Conservation (phyloP, 2,329 filamentous ascomycete species). For the Thielaviopsis populi region DNA sequence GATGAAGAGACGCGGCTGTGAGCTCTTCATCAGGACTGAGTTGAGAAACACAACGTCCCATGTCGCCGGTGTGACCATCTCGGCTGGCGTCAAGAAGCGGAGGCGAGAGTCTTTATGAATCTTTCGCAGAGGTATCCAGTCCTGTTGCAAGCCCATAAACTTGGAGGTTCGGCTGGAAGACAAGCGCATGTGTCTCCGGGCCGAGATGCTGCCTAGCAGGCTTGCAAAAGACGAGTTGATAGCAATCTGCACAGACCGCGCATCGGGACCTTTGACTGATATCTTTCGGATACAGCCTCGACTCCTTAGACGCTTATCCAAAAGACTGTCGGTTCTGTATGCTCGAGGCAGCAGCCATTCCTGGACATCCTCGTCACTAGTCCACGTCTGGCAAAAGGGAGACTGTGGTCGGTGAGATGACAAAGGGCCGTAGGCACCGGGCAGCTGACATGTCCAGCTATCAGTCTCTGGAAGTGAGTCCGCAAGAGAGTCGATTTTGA, state of each 20-base stretch:
- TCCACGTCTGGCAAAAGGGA: slow-evolving; percentile 34
- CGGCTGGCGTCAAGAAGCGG: slow-evolving; percentile 52
- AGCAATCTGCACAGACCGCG: slow-evolving; percentile 50
- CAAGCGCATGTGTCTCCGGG: slow-evolving; percentile 3
- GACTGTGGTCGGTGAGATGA: slow-evolving; percentile 32
- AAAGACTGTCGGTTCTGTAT: slow-evolving; percentile 44
- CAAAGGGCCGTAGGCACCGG: slow-evolving; percentile 30
- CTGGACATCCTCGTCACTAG: slow-evolving; percentile 29
- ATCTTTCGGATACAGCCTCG: slow-evolving; percentile 55
- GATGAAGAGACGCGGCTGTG: slow-evolving; percentile 54
- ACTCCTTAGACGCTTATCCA: slow-evolving; percentile 59
- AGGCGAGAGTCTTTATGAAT: slow-evolving; percentile 58
- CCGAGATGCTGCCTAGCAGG: slow-evolving; percentile 26
- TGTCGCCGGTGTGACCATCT: slow-evolving; percentile 56
- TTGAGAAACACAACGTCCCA: slow-evolving; percentile 60
- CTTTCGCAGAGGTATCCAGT: slow-evolving; percentile 64
- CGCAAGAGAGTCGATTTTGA: slow-evolving; percentile 26
- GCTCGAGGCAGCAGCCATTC: slow-evolving; percentile 56
- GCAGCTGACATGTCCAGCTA: slow-evolving; percentile 38
- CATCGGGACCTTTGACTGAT: slow-evolving; percentile 45
- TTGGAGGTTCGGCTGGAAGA: slow-evolving; percentile 7
- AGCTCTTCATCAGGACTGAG: slow-evolving; percentile 58
- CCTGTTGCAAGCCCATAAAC: slow-evolving; percentile 47
- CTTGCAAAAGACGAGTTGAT: slow-evolving; percentile 47
- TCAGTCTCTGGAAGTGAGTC: slow-evolving; percentile 26